Conservation (phyloP, 768 basidiomycete species). For the Tricholoma saponaceum region DNA sequence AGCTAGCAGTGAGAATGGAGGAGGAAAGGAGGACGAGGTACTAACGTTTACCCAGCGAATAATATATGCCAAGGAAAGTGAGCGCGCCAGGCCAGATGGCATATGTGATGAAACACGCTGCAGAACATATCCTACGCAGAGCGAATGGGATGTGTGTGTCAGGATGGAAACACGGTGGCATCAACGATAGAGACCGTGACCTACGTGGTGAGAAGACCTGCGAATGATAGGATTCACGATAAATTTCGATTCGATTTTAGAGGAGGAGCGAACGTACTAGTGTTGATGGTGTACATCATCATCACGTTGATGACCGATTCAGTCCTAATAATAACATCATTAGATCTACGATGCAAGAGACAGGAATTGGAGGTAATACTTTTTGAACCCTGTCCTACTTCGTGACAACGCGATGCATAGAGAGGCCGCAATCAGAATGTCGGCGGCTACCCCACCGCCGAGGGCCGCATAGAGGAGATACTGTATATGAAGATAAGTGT, state of each 20-base stretch:
- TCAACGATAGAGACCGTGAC: neutral
- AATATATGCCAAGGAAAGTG: conserved; percentile 43
- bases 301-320: conserved; percentile 40
- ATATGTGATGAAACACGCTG: conserved; percentile 29
- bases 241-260: neutral
- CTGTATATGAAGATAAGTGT: conserved; percentile 7
- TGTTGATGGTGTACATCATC: conserved; percentile 47
- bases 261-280: conserved; percentile 28
- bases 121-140: conserved; percentile 22
- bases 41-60: conserved; percentile 42
- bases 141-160: neutral
- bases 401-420: conserved; percentile 29
- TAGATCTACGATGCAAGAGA: neutral
- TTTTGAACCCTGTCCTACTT: conserved; percentile 25
- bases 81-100: conserved; percentile 40
- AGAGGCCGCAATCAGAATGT: conserved; percentile 33
- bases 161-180: neutral
- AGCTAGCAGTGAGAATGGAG: neutral
- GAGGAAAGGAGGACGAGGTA: neutral
- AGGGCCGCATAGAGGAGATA: conserved; percentile 28
- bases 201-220: conserved; percentile 31
- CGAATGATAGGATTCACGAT: neutral
- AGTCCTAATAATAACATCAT: conserved; percentile 26
- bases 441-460: conserved; percentile 34
- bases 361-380: conserved; percentile 13